Conservation (phyloP, 2,329 filamentous ascomycete species). For the Exophiala viscosa region DNA sequence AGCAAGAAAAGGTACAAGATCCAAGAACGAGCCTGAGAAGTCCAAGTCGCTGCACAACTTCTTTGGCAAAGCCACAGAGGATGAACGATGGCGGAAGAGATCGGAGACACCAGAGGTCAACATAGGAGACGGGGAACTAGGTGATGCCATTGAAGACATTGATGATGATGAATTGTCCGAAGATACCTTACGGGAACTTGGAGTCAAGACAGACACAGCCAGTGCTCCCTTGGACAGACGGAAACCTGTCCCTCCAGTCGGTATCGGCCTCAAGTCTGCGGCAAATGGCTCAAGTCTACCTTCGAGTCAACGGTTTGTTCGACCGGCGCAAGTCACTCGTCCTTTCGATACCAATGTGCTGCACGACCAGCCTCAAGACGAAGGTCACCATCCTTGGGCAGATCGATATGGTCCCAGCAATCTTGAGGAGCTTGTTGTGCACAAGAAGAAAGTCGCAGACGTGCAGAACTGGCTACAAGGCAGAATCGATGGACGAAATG, state of each 20-base stretch:
- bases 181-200: conserved; percentile 38
- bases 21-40: conserved; percentile 22
- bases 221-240: conserved; percentile 7
- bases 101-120: conserved; percentile 28
- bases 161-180: conserved; percentile 34
- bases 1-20: conserved; percentile 26
- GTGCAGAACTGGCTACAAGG: conserved; percentile 78
- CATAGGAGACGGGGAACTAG: conserved; percentile 20
- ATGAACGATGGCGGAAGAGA: conserved; percentile 38
- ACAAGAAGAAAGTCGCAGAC: conserved; percentile 89
- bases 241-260: conserved; percentile 6
- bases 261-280: not conserved
- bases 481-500: conserved; percentile 59
- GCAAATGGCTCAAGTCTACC: conserved; percentile 19
- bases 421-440: conserved; percentile 82
- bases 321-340: conserved; percentile 6
- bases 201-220: conserved; percentile 11
- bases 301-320: conserved; percentile 27
- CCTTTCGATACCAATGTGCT: not conserved
- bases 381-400: conserved; percentile 68
- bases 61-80: conserved; percentile 38
- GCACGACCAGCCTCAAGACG: not conserved
- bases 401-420: conserved; percentile 74
- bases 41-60: conserved; percentile 41
- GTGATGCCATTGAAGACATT: conserved; percentile 33